Base-by-base conservation (phyloP, 2,329 filamentous ascomycete genomes). In the Talaromyces sp. region DNA sequence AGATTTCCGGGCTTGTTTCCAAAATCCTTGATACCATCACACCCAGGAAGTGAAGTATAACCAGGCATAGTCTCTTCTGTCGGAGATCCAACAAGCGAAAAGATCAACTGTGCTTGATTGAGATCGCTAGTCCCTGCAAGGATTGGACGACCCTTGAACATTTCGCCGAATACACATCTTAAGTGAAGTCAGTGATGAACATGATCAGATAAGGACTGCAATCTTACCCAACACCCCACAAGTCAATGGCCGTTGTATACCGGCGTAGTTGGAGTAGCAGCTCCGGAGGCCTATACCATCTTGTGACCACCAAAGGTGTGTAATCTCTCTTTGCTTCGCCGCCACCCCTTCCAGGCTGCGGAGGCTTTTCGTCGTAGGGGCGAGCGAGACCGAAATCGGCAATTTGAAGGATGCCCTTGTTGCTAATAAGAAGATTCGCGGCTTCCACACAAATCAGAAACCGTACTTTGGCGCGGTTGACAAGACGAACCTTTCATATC, bases 111-210 rank as follows among this genome's bases (percentile, higher is more conserved):
- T 13, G 96, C 88, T 78, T 99, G 95, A 73, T 97, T 90, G 7
- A 87, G 80, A 73, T 99, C 95, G 71, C 90, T 96, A 69, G 92
- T 92, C 13, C 95, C 95, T 8, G 93, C 87, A 50, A 99, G 84
- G 62, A 99, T 98, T 0, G 95, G 95, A 76, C 94, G 96, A 43
- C 92, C 89, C 71, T 92, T 88, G 69, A 97, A 90, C 94, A 99
- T 99, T 76, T 99, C 95, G 61, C 93, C 95, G 79, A 99, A 97
- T 2, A 99, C 93, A 74, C 95, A 99, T n/a, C 90, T 93, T 33
- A 64, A 31, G 27, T 41, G 11, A 39, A 5, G 41, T 47, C 59
- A 56, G 17, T 45, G 19, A 25, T 27, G 25, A 60, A 25, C 35
- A 27, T 22, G n/a, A 47, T 37, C 13, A 17, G 11, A 15, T 39